A percentile compares a stretch with the other conserved stretches of the same genome.
Conservation (phyloP, 176 grass and related monocot genomes). For the Melocanna baccifera region DNA sequence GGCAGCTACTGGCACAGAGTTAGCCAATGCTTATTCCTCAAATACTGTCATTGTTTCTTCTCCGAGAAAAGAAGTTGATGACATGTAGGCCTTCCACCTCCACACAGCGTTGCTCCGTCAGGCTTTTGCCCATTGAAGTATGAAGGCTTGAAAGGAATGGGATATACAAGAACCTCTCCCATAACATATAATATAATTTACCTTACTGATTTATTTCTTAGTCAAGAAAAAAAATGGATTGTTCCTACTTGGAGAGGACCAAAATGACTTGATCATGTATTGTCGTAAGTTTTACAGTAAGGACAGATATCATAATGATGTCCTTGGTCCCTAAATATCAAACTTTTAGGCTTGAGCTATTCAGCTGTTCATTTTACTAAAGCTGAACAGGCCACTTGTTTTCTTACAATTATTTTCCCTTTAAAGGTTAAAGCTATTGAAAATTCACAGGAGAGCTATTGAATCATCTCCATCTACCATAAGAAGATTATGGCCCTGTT, state of each 20-base stretch:
- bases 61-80: too few species aligned
- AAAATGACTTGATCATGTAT: neutral
- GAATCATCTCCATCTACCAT: slow-evolving; percentile 2
- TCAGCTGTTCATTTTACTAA: neutral
- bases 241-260: neutral
- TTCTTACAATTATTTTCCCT: neutral
- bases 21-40: too few species aligned
- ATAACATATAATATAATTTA: neutral
- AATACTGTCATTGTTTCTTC: too few species aligned
- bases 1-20: too few species aligned
- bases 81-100: too few species aligned
- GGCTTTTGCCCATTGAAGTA: neutral
- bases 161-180: neutral
- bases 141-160: neutral
- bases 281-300: neutral
- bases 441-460: neutral
- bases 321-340: neutral
- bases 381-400: neutral
- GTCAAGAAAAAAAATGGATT: neutral
- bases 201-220: neutral
- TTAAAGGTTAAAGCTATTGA: neutral
- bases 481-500: slow-evolving; percentile 5
- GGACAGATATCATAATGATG: neutral
- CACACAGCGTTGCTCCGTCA: too few species aligned
- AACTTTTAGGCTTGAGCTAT: neutral